A percentile compares a stretch with the other conserved stretches of the same genome.
These are phyloP conservation scores for Bryoglossum gracile DNA, from an alignment of 495 filamentous ascomycete genomes.

Conservation along the genomic window DNA sequence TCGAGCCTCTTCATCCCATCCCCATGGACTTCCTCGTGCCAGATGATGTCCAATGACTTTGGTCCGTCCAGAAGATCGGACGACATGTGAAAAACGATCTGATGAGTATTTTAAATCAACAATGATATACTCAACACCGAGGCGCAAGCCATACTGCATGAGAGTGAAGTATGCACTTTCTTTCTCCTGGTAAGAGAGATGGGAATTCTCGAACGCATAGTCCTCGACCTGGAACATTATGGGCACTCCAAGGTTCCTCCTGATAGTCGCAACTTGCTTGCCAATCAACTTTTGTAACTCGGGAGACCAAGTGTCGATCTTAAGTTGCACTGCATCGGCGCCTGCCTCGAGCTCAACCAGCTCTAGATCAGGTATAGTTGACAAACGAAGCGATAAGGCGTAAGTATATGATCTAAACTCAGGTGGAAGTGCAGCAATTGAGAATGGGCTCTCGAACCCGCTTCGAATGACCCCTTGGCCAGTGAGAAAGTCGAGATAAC, in stretches of 20 bases:
- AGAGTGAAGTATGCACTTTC: constrained; percentile 51
- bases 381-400: constrained; percentile 55
- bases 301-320: constrained; percentile 55
- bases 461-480: constrained; percentile 45
- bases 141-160: constrained; percentile 58
- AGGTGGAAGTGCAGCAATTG: constrained; percentile 58
- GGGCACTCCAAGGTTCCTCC: constrained; percentile 55
- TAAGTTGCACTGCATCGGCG: constrained; percentile 66
- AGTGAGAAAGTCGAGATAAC: constrained; percentile 60
- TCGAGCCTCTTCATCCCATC: constrained; percentile 57
- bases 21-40: constrained; percentile 37
- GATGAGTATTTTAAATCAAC: constrained; percentile 53
- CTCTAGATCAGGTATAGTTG: constrained; percentile 43
- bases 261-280: constrained; percentile 38
- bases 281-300: constrained; percentile 37
- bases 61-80: constrained; percentile 54
- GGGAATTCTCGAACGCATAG: constrained; percentile 33
- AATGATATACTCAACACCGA: constrained; percentile 68
- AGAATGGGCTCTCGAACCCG: constrained; percentile 64
- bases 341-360: constrained; percentile 59
- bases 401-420: constrained; percentile 61
- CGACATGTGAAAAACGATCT: constrained; percentile 42
- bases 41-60: constrained; percentile 69
- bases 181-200: constrained; percentile 21
- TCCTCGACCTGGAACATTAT: constrained; percentile 63